Conservation (phyloP, 164 flowering plant genomes). For the Tetracentron sinense region DNA sequence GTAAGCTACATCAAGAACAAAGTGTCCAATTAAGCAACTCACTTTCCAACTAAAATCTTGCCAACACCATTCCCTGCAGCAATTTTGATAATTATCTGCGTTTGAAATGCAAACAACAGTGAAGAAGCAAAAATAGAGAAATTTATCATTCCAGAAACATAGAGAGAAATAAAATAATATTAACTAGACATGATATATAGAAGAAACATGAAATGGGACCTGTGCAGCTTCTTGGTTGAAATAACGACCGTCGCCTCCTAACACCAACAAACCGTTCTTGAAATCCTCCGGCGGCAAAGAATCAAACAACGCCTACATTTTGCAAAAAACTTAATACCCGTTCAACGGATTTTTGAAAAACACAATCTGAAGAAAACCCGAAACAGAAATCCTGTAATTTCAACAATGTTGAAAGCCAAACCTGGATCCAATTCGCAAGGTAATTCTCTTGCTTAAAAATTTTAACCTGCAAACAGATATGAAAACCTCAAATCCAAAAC, state of each 20-base stretch:
- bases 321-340: background rate
- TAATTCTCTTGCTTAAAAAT: constrained; percentile 87
- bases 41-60: constrained; percentile 88
- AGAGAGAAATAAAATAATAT: background rate
- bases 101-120: constrained; percentile 7
- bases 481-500: background rate
- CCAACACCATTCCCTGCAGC: constrained; percentile 98
- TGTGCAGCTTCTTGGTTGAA: constrained; percentile 92
- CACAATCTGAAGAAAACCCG: background rate
- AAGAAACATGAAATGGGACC: constrained; percentile 32
- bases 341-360: background rate
- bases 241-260: constrained; percentile 99
- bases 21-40: constrained; percentile 22
- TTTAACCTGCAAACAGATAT: constrained; percentile 58
- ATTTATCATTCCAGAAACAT: background rate
- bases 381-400: background rate
- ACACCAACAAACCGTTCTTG: constrained; percentile 69
- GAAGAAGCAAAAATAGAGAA: background rate
- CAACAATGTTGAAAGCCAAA: constrained; percentile 17
- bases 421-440: constrained; percentile 99
- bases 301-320: constrained; percentile 71
- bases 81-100: constrained; percentile 86
- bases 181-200: background rate
- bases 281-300: constrained; percentile 89
- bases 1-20: background rate